phyloP scores from a whole-genome alignment of 768 basidiomycete species.

The Phanerodontia chrysosporium region DNA sequence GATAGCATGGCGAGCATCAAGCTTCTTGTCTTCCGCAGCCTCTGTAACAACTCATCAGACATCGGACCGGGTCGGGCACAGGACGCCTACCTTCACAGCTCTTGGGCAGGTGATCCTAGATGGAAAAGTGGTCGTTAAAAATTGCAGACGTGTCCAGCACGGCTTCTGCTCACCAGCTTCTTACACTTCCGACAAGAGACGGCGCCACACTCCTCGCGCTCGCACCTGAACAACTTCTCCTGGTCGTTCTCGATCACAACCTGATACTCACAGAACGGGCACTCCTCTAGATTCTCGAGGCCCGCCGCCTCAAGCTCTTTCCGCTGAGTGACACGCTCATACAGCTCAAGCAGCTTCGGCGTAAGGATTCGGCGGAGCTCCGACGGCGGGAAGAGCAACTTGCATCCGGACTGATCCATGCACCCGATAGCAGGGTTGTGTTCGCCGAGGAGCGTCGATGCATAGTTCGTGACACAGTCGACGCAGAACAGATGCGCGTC shows the following conservation, averaged over 20 bases:
- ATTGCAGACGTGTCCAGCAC: background rate
- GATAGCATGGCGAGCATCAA: slow-evolving; percentile 72
- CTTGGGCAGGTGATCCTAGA: slow-evolving; percentile 84
- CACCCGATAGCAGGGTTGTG: slow-evolving; percentile 66
- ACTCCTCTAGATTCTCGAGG: slow-evolving; percentile 79
- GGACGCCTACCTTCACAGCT: slow-evolving; percentile 81
- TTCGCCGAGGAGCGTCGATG: slow-evolving; percentile 59
- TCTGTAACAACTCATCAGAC: slow-evolving; percentile 38
- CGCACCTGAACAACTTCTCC: slow-evolving; percentile 41
- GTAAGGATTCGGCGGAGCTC: slow-evolving; percentile 69
- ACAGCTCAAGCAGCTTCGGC: slow-evolving; percentile 61
- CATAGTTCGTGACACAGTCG: slow-evolving; percentile 65
- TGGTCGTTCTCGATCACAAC: slow-evolving; percentile 49
- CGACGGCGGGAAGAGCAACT: slow-evolving; percentile 58
- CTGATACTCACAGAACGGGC: slow-evolving; percentile 88
- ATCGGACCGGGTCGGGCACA: too few relatives aligned
- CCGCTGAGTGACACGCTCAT: slow-evolving; percentile 68
- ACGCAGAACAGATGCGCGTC: slow-evolving; percentile 87
- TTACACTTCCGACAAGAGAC: slow-evolving; percentile 81
- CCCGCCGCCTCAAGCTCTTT: slow-evolving; percentile 78
- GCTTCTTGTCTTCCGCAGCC: slow-evolving; percentile 64
- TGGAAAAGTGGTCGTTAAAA: background rate
- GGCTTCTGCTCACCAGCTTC: slow-evolving; percentile 47
- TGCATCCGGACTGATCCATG: slow-evolving; percentile 78
- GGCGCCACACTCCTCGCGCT: slow-evolving; percentile 62